Evolutionary conservation across 2,329 filamentous ascomycete genomes (phyloP), one percentile per base, ranked within the genome.

Genomic region (Cordyceps militaris): DNA sequence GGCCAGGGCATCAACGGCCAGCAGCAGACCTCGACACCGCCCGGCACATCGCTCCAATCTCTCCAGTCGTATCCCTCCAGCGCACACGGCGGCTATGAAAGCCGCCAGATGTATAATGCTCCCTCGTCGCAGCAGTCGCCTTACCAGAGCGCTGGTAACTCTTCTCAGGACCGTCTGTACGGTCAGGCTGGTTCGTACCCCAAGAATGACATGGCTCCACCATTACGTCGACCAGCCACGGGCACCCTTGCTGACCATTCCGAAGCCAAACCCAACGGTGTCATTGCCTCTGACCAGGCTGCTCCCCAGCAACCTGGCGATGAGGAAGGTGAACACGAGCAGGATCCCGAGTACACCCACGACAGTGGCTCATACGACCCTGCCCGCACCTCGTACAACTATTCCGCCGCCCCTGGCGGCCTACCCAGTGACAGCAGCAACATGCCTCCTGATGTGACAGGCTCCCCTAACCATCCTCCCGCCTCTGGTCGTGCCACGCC

Each of bases 141-240:
- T n/a, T 91, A 93, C 67, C 79, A 86, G 30, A 82, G 86, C 36
- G 76, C 84, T 4, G 78, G 80, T 53, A 75, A 79, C 60, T 77
- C 79, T 24, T 77, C 82, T 19, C 83, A 86, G 60, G 83, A 86
- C 30, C 76, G 80, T 43, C 83, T 94, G 70, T 85, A 88, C 66
- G 80, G 81, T 42, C 93, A 92, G 61, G 68, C 80, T 48, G 79
- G 76, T 65, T 74, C 80, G 8, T 94, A 93, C 65, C 80, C 90
- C 61, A 95, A 95, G 77, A 88, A 79, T 60, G 91, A 96, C 65
- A 96, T 96, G 90, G 90, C 87, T 0, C 91, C 91, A 21, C 90
- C 91, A 11, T 83, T 88, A 28, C 77, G 74, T 58, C 80, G 87
- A 59, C 78, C 82, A 2, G 71, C 81, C 46, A 75, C 82, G 38